phyloP scores from a whole-genome alignment of 2,329 filamentous ascomycete genomes.

The Calonectria pseudoturangicola region DNA sequence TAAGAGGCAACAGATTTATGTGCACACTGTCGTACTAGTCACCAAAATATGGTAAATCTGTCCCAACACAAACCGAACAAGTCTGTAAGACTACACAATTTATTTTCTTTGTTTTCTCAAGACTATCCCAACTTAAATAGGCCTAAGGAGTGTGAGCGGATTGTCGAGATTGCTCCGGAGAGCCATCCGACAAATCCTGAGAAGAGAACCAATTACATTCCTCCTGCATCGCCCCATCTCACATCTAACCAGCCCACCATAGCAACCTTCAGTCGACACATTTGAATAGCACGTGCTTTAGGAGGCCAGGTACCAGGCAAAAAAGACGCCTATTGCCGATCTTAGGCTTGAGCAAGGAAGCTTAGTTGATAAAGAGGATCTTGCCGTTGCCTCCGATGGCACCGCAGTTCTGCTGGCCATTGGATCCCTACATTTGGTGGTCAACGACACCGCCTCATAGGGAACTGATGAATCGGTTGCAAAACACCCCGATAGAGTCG shows the following conservation, averaged over 20 bases:
- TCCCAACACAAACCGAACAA: background rate
- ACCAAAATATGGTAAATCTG: too few species aligned
- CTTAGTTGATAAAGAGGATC: background rate
- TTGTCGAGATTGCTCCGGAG: background rate
- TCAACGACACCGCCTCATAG: background rate
- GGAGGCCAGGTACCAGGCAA: constrained; percentile 17
- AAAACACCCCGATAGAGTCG: background rate
- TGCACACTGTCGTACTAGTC: too few species aligned
- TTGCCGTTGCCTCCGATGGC: background rate
- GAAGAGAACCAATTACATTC: constrained; percentile 13
- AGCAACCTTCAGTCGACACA: constrained; percentile 1
- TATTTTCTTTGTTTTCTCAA: constrained; percentile 13
- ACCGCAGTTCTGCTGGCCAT: constrained; percentile 9
- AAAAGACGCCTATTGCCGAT: constrained; percentile 18
- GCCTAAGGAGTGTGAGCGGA: constrained; percentile 14
- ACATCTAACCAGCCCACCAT: background rate
- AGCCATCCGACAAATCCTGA: background rate
- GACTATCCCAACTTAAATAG: constrained; percentile 13
- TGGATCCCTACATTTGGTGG: background rate
- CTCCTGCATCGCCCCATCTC: background rate
- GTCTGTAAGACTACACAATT: background rate
- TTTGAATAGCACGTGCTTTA: background rate
- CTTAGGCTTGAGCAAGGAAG: background rate
- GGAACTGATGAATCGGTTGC: background rate
- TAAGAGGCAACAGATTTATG: too few species aligned